Base-by-base conservation (phyloP, 139 green algal genomes). In the Chlamydomonas schloesseri region DNA sequence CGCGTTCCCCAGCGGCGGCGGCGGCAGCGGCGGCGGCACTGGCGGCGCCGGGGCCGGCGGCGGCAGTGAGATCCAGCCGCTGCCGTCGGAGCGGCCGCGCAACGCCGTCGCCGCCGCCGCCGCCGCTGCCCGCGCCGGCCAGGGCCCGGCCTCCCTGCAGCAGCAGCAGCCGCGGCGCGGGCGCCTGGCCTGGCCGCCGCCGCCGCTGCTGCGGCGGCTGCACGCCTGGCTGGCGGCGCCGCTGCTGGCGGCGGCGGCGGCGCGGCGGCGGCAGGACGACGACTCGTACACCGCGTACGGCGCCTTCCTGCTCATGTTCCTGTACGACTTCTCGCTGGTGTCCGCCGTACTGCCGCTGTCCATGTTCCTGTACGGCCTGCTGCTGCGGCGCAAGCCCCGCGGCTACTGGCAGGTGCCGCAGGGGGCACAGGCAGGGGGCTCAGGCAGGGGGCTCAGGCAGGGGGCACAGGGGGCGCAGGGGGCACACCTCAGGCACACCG, bases 371-470 rank as follows among this genome's bases (percentile, higher is more conserved):
- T 95, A 96, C 87, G 86, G 91, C 3, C 82, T 96, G 76, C 87
- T 96, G 65, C 70, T 90, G 8, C 58, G 86, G 14, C 57, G 60
- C 8, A 91, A 91, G 50, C 68, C 75, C 8, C 76, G 71, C 20
- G 26, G 31, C 11, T 97, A 93, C 81, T 97, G 94, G 94, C 88
- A 91, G 85, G 90, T 91, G n/a, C n/a, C n/a, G n/a, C n/a, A n/a
- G n/a, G n/a, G n/a, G 81, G 21, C 10, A 60, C 55, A 60, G 18
- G 3, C 50, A 57, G 11, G 50, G n/a, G 14, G 50, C 50, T 57
- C 50, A 57, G 50, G 11, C 50, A 57, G 50, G 50, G 50, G 11
- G 50, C 50, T 57, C 11, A 57, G 50, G 50, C 50, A 57, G 14
- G 50, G 50, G 11, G 11, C 50, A 14, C 50, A 14, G 50, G 14